Evolutionary conservation across 768 basidiomycete species (phyloP).

Genomic region (Tephrocybe sp.): DNA sequence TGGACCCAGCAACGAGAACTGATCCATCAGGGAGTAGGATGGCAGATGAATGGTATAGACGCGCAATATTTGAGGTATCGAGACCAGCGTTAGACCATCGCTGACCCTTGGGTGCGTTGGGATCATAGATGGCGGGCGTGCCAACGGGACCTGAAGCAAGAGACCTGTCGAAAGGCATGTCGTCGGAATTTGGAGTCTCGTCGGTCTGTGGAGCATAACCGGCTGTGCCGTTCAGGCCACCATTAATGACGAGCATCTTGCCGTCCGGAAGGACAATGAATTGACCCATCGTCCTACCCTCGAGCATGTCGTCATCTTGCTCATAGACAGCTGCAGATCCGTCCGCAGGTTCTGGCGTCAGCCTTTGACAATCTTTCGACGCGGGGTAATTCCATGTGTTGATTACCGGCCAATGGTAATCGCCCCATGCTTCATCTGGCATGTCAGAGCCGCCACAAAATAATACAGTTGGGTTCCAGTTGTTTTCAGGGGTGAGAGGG

Average conservation of each 20-base stretch:
- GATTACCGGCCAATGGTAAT: constrained; percentile 68
- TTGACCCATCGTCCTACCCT: constrained; percentile 87
- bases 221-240: constrained; percentile 76
- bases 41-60: constrained; percentile 81
- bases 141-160: constrained; percentile 68
- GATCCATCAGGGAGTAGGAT: constrained; percentile 80
- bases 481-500: constrained; percentile 84
- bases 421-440: constrained; percentile 67
- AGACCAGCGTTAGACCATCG: constrained; percentile 64
- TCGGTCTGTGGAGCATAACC: constrained; percentile 57
- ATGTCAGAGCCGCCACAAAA: constrained; percentile 91
- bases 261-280: constrained; percentile 81
- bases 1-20: constrained; percentile 86
- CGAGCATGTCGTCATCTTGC: constrained; percentile 73
- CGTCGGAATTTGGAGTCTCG: constrained; percentile 34
- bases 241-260: constrained; percentile 75
- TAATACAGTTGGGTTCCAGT: constrained; percentile 78
- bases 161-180: constrained; percentile 60
- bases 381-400: constrained; percentile 73
- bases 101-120: constrained; percentile 53
- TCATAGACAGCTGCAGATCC: constrained; percentile 57
- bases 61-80: constrained; percentile 49
- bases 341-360: constrained; percentile 80
- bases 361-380: constrained; percentile 71
- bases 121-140: constrained; percentile 67